phyloP scores from a whole-genome alignment of 768 basidiomycete species.

The Lactifluus volemus region DNA sequence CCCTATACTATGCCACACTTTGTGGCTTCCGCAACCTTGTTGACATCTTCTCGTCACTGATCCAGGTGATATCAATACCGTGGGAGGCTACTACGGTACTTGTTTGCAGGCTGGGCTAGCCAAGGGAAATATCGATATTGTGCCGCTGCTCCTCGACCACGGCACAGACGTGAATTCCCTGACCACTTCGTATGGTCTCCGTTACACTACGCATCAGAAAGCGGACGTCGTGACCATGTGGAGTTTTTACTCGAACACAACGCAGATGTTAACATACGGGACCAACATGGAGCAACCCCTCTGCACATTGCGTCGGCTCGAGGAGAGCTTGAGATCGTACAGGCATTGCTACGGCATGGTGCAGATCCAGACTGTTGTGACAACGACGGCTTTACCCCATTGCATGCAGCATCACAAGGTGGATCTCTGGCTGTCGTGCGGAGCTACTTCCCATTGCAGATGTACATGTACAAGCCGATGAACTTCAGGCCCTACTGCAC shows the following conservation, averaged over 20 bases:
- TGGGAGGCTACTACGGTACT: not conserved
- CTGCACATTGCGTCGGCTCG: rapidly evolving
- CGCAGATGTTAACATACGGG: not conserved
- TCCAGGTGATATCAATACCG: not conserved
- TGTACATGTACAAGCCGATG: too few species aligned
- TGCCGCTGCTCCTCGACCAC: not conserved
- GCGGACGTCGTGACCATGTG: not conserved
- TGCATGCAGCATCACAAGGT: not conserved
- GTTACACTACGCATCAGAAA: not conserved
- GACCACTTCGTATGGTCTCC: not conserved
- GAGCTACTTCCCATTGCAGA: too few species aligned
- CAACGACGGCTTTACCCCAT: not conserved
- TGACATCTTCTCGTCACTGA: not conserved
- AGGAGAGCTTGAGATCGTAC: not conserved
- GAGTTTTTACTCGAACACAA: not conserved
- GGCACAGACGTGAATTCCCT: not conserved
- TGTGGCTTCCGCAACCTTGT: not conserved
- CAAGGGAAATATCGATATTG: not conserved
- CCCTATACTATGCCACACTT: not conserved
- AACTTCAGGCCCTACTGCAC: not conserved
- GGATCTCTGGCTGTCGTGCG: too few species aligned
- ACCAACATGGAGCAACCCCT: not conserved
- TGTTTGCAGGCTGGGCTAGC: not conserved
- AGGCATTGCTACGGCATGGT: not conserved
- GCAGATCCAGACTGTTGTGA: not conserved